These are phyloP conservation scores for Yamadazyma sp. DNA, from an alignment of 1,139 yeast species.

Conservation along the genomic window DNA sequence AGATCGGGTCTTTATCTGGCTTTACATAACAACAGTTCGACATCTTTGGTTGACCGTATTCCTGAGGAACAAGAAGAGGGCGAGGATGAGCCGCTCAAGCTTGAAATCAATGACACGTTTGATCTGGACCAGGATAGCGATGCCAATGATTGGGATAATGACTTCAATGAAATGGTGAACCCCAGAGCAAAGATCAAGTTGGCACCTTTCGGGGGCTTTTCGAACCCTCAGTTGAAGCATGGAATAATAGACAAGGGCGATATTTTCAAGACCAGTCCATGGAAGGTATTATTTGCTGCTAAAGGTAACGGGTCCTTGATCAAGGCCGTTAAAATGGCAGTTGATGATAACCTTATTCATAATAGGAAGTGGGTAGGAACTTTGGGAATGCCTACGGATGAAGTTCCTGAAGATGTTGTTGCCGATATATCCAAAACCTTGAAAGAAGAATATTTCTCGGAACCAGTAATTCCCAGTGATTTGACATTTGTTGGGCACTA, in stretches of 20 bases:
- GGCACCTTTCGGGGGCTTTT: constrained; percentile 79
- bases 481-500: constrained; percentile 85
- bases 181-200: constrained; percentile 33
- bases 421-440: constrained; percentile 47
- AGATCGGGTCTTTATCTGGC: constrained; percentile 23
- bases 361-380: constrained; percentile 82
- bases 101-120: not conserved
- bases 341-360: constrained; percentile 44
- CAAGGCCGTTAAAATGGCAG: constrained; percentile 77
- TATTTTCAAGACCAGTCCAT: constrained; percentile 70
- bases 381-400: constrained; percentile 87
- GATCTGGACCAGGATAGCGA: constrained; percentile 20
- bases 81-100: not conserved
- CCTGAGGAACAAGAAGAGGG: constrained; percentile 22
- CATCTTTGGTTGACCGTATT: constrained; percentile 27
- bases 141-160: constrained; percentile 22
- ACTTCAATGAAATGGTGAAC: constrained; percentile 31
- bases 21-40: constrained; percentile 27
- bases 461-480: constrained; percentile 74
- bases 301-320: constrained; percentile 87
- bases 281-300: constrained; percentile 68
- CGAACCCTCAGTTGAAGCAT: constrained; percentile 51
- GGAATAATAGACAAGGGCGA: constrained; percentile 46
- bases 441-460: constrained; percentile 50
- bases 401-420: constrained; percentile 58